phyloP scores from a whole-genome alignment of 1,139 yeast species.

The Pichia sp. region DNA sequence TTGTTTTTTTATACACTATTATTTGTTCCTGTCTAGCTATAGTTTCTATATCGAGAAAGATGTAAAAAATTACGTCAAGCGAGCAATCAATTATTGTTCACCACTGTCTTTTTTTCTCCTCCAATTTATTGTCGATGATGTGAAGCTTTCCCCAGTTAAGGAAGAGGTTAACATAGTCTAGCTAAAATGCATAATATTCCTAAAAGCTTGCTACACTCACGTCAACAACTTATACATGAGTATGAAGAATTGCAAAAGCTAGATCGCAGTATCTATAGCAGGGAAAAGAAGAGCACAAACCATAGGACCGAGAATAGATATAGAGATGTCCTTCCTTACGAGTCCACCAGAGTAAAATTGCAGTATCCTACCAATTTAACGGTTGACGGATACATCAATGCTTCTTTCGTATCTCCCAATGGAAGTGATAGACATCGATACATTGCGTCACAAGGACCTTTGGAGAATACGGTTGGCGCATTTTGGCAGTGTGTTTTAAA shows the following conservation, averaged over 20 bases:
- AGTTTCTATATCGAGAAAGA: background rate
- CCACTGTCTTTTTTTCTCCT: background rate
- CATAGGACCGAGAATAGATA: slow-evolving; percentile 41
- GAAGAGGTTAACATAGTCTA: no score
- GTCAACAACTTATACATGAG: background rate
- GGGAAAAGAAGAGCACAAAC: background rate
- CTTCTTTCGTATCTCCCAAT: slow-evolving; percentile 37
- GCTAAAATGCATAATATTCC: background rate
- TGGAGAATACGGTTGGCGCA: slow-evolving; percentile 40
- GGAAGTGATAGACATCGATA: slow-evolving; percentile 29
- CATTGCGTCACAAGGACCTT: slow-evolving; percentile 74
- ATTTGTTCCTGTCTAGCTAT: background rate
- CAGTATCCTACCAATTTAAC: slow-evolving; percentile 27
- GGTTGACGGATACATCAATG: slow-evolving; percentile 40
- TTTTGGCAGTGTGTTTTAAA: slow-evolving; percentile 68
- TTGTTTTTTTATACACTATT: background rate
- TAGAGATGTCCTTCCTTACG: slow-evolving; percentile 56
- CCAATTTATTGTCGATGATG: background rate
- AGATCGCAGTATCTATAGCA: background rate
- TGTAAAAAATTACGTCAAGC: background rate
- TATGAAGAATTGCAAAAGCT: slow-evolving; percentile 2
- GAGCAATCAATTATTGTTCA: background rate
- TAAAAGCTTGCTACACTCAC: background rate
- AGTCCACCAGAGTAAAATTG: slow-evolving; percentile 48
- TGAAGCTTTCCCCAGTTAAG: no score